Evolutionary conservation across 1,284 basidiomycete species (phyloP).

Genomic region (Hemileia vastatrix): DNA sequence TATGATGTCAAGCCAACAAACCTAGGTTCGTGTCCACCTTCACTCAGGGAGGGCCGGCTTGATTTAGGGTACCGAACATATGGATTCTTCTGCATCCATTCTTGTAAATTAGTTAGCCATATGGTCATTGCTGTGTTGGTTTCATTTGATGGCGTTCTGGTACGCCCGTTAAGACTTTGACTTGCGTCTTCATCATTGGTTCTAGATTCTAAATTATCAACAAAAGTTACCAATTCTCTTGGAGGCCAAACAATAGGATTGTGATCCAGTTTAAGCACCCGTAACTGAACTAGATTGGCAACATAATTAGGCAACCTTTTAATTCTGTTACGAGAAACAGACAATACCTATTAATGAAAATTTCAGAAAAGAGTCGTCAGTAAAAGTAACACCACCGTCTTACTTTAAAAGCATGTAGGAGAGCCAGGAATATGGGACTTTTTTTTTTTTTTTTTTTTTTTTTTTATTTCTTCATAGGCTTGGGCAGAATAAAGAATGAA

Average conservation of each 20-base stretch:
- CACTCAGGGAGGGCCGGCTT: constrained; percentile 11
- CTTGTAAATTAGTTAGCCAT: constrained; percentile 63
- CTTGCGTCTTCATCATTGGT: constrained; percentile 22
- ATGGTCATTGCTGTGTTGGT: constrained; percentile 44
- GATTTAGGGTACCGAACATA: constrained; percentile 10
- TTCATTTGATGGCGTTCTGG: constrained; percentile 53
- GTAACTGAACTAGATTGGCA: constrained; percentile 60
- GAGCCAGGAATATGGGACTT: no score
- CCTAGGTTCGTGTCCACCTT: no score
- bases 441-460: no score
- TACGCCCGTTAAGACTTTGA: constrained; percentile 48
- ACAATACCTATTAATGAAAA: constrained; percentile 58
- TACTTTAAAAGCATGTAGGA: no score
- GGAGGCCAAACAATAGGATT: constrained; percentile 88
- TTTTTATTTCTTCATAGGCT: neutral
- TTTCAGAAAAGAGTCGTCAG: neutral
- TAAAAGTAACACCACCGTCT: neutral
- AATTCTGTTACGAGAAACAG: constrained; percentile 74
- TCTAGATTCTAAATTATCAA: constrained; percentile 4
- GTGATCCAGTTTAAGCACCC: constrained; percentile 74
- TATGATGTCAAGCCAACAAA: no score
- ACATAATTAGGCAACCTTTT: constrained; percentile 69
- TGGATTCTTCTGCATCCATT: constrained; percentile 54
- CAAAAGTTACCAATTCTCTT: constrained; percentile 33
- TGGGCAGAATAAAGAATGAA: neutral